phyloP scores from a whole-genome alignment of 768 basidiomycete species.

The Kwoniella mangroviensis region DNA sequence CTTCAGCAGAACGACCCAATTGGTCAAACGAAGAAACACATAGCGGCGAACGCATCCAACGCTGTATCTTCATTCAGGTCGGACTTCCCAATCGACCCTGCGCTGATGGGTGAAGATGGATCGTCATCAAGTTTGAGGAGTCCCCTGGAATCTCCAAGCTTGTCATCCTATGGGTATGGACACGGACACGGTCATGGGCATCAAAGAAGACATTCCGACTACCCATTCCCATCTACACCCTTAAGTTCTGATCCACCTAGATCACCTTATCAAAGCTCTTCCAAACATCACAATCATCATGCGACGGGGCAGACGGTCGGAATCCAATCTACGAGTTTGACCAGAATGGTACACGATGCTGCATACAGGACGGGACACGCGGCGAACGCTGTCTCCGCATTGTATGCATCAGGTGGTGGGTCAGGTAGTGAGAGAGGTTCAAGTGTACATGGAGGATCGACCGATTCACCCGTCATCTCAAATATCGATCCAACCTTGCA shows the following conservation, averaged over 20 bases:
- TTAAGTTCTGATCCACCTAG: constrained; percentile 22
- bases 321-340: constrained; percentile 37
- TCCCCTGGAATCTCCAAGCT: constrained; percentile 40
- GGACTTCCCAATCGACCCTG: constrained; percentile 39
- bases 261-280: constrained; percentile 27
- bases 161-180: neutral
- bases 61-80: constrained; percentile 28
- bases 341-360: constrained; percentile 55
- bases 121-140: constrained; percentile 21
- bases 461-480: constrained; percentile 19
- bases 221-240: constrained; percentile 30
- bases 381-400: constrained; percentile 18
- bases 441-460: constrained; percentile 17
- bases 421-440: constrained; percentile 40
- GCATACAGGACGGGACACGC: constrained; percentile 52
- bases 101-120: constrained; percentile 27
- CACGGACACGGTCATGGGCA: constrained; percentile 15
- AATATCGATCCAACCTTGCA: neutral
- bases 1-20: constrained; percentile 24
- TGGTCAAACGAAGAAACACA: constrained; percentile 25
- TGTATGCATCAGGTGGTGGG: constrained; percentile 20
- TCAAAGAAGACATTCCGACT: constrained; percentile 35
- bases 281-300: constrained; percentile 15
- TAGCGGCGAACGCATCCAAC: constrained; percentile 32
- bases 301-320: constrained; percentile 24